These are phyloP conservation scores for Persicaria maculosa DNA, from an alignment of 148 eudicot genomes.

Conservation along the genomic window DNA sequence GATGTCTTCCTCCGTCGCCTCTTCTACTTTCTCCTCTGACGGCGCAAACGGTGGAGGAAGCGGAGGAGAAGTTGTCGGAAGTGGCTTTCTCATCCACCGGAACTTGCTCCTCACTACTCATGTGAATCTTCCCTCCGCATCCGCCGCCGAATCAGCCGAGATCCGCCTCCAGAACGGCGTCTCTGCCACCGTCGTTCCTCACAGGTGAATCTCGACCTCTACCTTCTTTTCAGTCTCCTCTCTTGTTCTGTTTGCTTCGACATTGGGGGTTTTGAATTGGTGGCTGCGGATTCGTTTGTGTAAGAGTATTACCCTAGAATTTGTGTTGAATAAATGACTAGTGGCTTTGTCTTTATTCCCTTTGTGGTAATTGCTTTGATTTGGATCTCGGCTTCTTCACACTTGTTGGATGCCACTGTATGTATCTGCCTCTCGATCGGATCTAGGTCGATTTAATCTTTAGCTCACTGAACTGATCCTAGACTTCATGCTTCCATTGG, in stretches of 20 bases:
- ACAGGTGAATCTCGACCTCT: constrained; percentile 39
- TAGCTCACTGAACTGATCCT: neutral
- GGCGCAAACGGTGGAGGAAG: constrained; percentile 6
- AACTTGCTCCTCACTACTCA: constrained; percentile 82
- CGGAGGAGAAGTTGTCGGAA: constrained; percentile 30
- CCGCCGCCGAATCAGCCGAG: constrained; percentile 78
- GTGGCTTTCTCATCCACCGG: constrained; percentile 80
- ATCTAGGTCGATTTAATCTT: neutral
- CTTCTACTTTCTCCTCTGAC: constrained; percentile 9
- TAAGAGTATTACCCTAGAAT: neutral
- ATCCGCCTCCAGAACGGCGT: constrained; percentile 71
- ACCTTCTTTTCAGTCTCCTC: neutral
- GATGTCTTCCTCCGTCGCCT: constrained; percentile 22
- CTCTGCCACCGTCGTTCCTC: constrained; percentile 70
- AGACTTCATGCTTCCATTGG: constrained; percentile 2
- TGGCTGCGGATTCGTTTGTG: neutral
- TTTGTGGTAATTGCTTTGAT: neutral
- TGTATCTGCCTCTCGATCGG: neutral
- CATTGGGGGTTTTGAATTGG: neutral
- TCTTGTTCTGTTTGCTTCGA: neutral
- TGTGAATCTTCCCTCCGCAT: constrained; percentile 65
- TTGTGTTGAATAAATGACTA: constrained; percentile 10
- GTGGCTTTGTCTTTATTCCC: neutral
- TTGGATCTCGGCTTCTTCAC: constrained; percentile 3
- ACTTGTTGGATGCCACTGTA: neutral